A percentile compares a stretch with the other conserved stretches of the same genome.
Conservation (phyloP, 2,329 filamentous ascomycete genomes). For the Coniochaeta pulveracea region DNA sequence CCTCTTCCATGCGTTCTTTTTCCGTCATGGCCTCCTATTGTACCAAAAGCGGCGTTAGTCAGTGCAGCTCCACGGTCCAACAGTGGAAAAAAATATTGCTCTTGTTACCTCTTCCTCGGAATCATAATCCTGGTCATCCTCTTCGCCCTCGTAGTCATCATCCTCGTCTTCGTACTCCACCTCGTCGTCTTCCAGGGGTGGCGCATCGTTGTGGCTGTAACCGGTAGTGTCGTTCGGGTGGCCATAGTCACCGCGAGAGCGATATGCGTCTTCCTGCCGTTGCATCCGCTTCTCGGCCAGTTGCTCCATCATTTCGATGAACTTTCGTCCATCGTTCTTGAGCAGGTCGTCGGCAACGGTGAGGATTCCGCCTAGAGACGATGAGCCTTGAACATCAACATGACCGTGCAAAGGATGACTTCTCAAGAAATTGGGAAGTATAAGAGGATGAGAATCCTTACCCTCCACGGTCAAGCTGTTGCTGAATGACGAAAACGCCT, state of each 20-base stretch:
- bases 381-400: constrained; percentile 18
- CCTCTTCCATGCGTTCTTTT: constrained; percentile 98
- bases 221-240: constrained; percentile 45
- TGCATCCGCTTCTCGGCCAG: constrained; percentile 95
- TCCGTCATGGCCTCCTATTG: constrained; percentile 93
- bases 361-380: constrained; percentile 76
- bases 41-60: constrained; percentile 19
- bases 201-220: constrained; percentile 59
- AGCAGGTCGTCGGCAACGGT: constrained; percentile 96
- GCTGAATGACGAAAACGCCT: constrained; percentile 94
- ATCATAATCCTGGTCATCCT: constrained; percentile 49
- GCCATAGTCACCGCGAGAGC: constrained; percentile 44
- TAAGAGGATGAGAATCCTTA: constrained; percentile 38
- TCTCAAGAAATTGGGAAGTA: constrained; percentile 20
- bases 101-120: constrained; percentile 71
- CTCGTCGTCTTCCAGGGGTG: constrained; percentile 62
- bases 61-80: constrained; percentile 8
- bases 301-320: constrained; percentile 99
- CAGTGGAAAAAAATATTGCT: constrained; percentile 33
- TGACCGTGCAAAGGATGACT: constrained; percentile 14
- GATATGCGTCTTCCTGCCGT: constrained; percentile 77
- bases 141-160: constrained; percentile 44
- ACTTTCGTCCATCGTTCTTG: constrained; percentile 98
- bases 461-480: constrained; percentile 92
- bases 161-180: constrained; percentile 38